Evolutionary conservation across 2,329 filamentous ascomycete genomes (phyloP).

Genomic region (Fusarium sp.): DNA sequence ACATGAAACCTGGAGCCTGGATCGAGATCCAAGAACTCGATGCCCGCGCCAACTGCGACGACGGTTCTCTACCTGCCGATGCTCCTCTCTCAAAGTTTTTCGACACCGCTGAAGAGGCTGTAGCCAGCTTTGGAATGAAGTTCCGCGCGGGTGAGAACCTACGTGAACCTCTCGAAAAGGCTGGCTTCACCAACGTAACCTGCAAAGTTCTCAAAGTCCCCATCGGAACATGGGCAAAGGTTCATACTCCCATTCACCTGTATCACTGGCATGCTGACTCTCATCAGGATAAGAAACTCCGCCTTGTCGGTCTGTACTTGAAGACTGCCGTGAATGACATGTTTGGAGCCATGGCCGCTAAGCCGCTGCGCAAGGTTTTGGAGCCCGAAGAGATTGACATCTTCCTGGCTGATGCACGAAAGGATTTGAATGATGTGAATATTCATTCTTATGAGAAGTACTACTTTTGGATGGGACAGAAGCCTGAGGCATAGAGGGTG

Average conservation of each 20-base stretch:
- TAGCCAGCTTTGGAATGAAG: conserved; percentile 53
- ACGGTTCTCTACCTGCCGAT: conserved; percentile 54
- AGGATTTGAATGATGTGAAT: conserved; percentile 27
- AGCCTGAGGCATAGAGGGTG: neutral
- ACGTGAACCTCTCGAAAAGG: conserved; percentile 23
- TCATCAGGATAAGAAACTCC: conserved; percentile 39
- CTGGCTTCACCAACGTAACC: conserved; percentile 35
- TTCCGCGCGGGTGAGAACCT: conserved; percentile 44
- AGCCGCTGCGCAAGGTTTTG: conserved; percentile 39
- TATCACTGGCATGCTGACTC: neutral
- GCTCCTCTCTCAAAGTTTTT: conserved; percentile 50
- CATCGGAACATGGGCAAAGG: conserved; percentile 44
- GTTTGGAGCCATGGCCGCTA: conserved; percentile 46
- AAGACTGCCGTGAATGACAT: conserved; percentile 41
- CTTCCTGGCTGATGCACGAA: conserved; percentile 33
- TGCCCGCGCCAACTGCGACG: conserved; percentile 55
- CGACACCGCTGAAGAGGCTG: conserved; percentile 36
- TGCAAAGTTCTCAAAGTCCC: conserved; percentile 43
- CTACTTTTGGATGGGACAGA: conserved; percentile 47
- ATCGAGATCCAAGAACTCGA: conserved; percentile 55
- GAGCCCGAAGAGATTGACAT: conserved; percentile 34
- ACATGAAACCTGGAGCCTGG: conserved; percentile 42
- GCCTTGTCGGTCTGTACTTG: conserved; percentile 34
- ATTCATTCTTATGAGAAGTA: conserved; percentile 46
- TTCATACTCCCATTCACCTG: fast-evolving